These are phyloP conservation scores for Ascoidea rubescens DNA, from an alignment of 805 yeast genomes.

Conservation along the genomic window DNA sequence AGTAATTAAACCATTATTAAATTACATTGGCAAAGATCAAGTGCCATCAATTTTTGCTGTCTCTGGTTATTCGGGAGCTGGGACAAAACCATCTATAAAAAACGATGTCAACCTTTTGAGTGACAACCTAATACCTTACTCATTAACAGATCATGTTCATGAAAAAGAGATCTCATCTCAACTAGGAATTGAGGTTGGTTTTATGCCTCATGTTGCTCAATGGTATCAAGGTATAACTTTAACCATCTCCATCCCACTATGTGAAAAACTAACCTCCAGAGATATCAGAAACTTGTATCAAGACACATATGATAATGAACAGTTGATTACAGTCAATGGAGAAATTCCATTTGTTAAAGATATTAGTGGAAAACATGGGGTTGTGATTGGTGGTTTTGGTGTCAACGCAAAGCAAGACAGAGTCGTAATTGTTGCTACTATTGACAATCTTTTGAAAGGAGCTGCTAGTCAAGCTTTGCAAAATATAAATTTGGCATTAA, in stretches of 20 bases:
- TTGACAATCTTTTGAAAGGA: conserved; percentile 92
- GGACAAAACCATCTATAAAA: conserved; percentile 96
- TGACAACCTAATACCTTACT: conserved; percentile 86
- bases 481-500: conserved; percentile 81
- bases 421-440: conserved; percentile 88
- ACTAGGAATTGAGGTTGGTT: conserved; percentile 69
- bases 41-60: conserved; percentile 83
- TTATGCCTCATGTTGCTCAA: conserved; percentile 95
- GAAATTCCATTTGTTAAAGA: conserved; percentile 91
- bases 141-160: conserved; percentile 93
- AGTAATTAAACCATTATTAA: conserved; percentile 70
- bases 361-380: conserved; percentile 89
- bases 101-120: conserved; percentile 65
- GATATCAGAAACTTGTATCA: conserved; percentile 78
- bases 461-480: conserved; percentile 98
- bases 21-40: conserved; percentile 41
- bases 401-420: conserved; percentile 81
- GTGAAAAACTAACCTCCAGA: conserved; percentile 51
- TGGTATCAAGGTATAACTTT: conserved; percentile 99
- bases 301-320: conserved; percentile 79
- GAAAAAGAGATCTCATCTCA: conserved; percentile 84
- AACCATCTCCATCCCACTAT: conserved; percentile 83
- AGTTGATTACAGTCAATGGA: conserved; percentile 71
- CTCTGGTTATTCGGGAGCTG: conserved; percentile 98
- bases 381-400: conserved; percentile 90